A percentile compares a stretch with the other conserved stretches of the same genome.
Evolutionary conservation across 2,329 filamentous ascomycete species (phyloP).

Genomic region (Ambrosiella beaveri): DNA sequence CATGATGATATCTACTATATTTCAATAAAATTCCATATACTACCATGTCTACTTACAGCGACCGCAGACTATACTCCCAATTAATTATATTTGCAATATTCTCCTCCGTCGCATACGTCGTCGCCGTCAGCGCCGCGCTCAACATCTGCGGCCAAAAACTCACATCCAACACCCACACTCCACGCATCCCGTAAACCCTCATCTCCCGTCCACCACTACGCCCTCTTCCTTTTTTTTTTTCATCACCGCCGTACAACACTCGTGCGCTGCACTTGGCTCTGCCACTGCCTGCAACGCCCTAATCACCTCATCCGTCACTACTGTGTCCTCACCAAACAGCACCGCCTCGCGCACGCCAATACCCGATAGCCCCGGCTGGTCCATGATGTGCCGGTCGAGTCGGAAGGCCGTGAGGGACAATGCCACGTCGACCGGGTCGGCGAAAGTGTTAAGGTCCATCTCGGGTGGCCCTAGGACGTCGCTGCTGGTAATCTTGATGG

Average conservation of each 20-base stretch:
- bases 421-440: constrained; percentile 23
- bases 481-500: constrained; percentile 21
- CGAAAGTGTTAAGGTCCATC: constrained; percentile 23
- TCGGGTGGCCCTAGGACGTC: constrained; percentile 20
- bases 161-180: constrained; percentile 23
- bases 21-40: too few relatives aligned
- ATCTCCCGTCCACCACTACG: constrained; percentile 20
- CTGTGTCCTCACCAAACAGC: constrained; percentile 16
- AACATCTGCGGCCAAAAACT: constrained; percentile 18
- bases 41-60: background rate
- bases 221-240: constrained; percentile 22
- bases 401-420: constrained; percentile 18
- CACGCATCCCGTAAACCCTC: constrained; percentile 16
- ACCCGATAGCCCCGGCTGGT: constrained; percentile 18
- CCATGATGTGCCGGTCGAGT: constrained; percentile 21
- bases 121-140: constrained; percentile 17
- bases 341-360: constrained; percentile 18
- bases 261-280: constrained; percentile 11
- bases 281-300: constrained; percentile 12
- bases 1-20: too few relatives aligned
- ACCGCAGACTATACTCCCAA: constrained; percentile 1
- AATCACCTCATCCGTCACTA: constrained; percentile 18
- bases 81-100: constrained; percentile 14
- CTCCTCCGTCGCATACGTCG: constrained; percentile 20
- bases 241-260: constrained; percentile 20